Evolutionary conservation across 2,329 filamentous ascomycete genomes (phyloP).

Genomic region (Stemphylium vesicarium): DNA sequence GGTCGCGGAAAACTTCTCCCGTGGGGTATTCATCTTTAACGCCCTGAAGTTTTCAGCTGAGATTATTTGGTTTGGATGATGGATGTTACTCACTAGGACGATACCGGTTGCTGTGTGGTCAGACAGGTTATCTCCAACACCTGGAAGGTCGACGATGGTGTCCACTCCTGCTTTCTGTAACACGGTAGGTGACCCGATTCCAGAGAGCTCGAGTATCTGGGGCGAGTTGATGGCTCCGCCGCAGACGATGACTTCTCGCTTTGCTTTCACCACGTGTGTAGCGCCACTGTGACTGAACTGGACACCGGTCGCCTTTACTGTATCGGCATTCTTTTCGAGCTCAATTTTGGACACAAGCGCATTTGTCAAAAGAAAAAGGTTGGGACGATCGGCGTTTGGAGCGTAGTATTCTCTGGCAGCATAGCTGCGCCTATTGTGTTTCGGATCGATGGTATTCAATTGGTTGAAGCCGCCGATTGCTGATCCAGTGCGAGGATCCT

Average conservation of each 20-base stretch:
- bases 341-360: conserved; percentile 56
- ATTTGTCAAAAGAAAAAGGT: conserved; percentile 57
- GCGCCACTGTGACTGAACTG: conserved; percentile 49
- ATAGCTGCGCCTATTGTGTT: conserved; percentile 40
- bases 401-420: conserved; percentile 47
- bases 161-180: conserved; percentile 37
- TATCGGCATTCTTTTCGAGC: conserved; percentile 49
- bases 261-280: conserved; percentile 32
- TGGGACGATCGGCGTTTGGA: conserved; percentile 48
- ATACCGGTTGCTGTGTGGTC: conserved; percentile 39
- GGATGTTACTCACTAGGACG: conserved; percentile 14
- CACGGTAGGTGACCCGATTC: conserved; percentile 34
- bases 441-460: conserved; percentile 34
- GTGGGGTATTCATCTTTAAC: conserved; percentile 38
- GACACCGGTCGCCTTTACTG: conserved; percentile 49
- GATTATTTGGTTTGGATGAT: no score
- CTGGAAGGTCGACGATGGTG: conserved; percentile 34
- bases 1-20: conserved; percentile 31
- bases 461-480: conserved; percentile 43
- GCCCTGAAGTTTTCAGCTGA: conserved; percentile 13
- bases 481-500: conserved; percentile 36
- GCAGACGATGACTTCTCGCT: conserved; percentile 41
- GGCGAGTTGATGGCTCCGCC: conserved; percentile 39
- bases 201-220: conserved; percentile 43
- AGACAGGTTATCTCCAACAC: conserved; percentile 47